These are phyloP conservation scores for Scleroderma citrinum DNA, from an alignment of 768 basidiomycete species.

Conservation along the genomic window DNA sequence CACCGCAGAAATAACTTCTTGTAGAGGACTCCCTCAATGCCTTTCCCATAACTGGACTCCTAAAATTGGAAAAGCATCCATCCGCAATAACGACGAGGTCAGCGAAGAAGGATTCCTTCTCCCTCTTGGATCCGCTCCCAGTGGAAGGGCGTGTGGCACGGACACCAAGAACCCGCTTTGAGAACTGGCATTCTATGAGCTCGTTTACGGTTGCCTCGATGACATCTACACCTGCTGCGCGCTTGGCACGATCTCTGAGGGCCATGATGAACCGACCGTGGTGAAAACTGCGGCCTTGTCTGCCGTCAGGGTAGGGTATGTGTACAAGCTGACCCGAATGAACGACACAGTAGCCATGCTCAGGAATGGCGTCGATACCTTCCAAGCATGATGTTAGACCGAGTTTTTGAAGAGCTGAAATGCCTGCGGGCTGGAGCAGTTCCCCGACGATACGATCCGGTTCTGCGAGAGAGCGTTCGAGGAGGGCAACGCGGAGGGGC, in stretches of 20 bases:
- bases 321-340: constrained; percentile 59
- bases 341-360: constrained; percentile 82
- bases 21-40: constrained; percentile 45
- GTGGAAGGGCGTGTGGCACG: constrained; percentile 44
- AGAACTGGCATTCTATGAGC: constrained; percentile 53
- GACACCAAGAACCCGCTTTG: constrained; percentile 59
- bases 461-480: constrained; percentile 88
- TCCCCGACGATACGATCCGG: constrained; percentile 98
- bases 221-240: constrained; percentile 63
- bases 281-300: constrained; percentile 85
- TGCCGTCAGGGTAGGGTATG: constrained; percentile 76
- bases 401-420: constrained; percentile 66
- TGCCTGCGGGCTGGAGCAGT: constrained; percentile 90
- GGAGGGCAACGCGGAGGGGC: constrained; percentile 71
- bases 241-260: constrained; percentile 59
- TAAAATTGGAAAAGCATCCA: constrained; percentile 93
- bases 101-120: constrained; percentile 57
- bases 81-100: constrained; percentile 87
- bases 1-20: constrained; percentile 80
- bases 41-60: constrained; percentile 56
- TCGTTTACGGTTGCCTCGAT: constrained; percentile 82
- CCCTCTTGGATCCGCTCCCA: constrained; percentile 22
- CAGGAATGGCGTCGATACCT: constrained; percentile 81
- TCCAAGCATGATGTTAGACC: constrained; percentile 74
- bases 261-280: constrained; percentile 87